A percentile compares a stretch with the other conserved stretches of the same genome.
Evolutionary conservation across 202 grass and related monocot species (phyloP).

Genomic region (Hordeum pubiflorum): DNA sequence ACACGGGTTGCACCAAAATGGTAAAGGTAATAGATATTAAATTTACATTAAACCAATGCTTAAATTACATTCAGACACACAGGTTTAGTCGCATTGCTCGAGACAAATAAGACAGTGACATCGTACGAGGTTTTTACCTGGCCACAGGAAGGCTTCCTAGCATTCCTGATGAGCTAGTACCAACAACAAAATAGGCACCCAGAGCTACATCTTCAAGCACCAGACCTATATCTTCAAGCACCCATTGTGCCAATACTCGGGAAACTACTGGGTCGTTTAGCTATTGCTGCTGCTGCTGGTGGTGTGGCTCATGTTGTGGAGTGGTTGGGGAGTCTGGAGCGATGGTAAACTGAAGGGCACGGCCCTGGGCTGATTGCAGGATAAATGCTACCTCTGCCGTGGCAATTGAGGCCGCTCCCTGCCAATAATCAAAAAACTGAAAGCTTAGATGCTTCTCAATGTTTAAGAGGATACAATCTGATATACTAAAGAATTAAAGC

Average conservation of each 20-base stretch:
- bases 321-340: conserved; percentile 83
- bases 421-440: background rate
- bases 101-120: background rate
- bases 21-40: background rate
- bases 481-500: too few relatives aligned
- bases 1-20: background rate
- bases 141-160: conserved; percentile 7
- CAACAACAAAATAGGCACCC: background rate
- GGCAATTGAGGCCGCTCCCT: conserved; percentile 72
- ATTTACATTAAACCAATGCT: conserved; percentile 35
- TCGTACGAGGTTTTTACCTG: conserved; percentile 6
- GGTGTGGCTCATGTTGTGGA: conserved; percentile 66
- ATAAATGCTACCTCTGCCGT: conserved; percentile 94
- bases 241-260: background rate
- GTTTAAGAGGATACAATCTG: background rate
- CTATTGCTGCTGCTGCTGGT: conserved; percentile 22
- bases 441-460: conserved; percentile 11
- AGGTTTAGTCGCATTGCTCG: background rate
- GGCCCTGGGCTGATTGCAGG: conserved; percentile 58
- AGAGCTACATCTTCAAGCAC: background rate
- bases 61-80: background rate
- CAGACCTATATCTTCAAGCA: background rate
- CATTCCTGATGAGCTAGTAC: background rate
- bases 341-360: conserved; percentile 61
- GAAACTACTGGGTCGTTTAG: conserved; percentile 16